A percentile compares a stretch with the other conserved stretches of the same genome.
phyloP scores from a whole-genome alignment of 495 filamentous ascomycete genomes.

The Halenospora varia region DNA sequence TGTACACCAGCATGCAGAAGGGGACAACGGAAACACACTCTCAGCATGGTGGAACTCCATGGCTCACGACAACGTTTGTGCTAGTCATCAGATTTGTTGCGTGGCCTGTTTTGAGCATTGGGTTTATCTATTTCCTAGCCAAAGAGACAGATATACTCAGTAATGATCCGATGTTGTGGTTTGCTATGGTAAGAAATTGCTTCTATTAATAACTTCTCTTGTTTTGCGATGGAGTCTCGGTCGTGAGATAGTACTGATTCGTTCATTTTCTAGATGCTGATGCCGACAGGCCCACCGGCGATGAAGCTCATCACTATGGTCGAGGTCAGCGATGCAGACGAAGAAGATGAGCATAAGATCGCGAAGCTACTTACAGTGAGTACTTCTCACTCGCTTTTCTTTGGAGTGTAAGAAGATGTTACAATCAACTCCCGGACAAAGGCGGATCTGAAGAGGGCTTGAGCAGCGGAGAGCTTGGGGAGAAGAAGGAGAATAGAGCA shows the following conservation, averaged over 20 bases:
- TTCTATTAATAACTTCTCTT: not conserved
- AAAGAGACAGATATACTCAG: constrained; percentile 50
- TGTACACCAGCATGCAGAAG: constrained; percentile 48
- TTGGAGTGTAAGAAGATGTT: too few relatives aligned
- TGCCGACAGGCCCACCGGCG: constrained; percentile 67
- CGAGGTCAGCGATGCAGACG: constrained; percentile 55
- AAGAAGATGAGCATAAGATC: constrained; percentile 63
- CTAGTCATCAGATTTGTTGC: constrained; percentile 60
- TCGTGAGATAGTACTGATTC: constrained; percentile 60
- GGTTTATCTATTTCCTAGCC: constrained; percentile 58
- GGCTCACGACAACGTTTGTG: constrained; percentile 47
- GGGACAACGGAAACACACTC: constrained; percentile 47
- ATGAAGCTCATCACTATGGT: constrained; percentile 65
- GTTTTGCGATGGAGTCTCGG: too few relatives aligned
- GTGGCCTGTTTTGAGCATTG: constrained; percentile 59
- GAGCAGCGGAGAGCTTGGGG: too few relatives aligned
- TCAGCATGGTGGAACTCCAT: constrained; percentile 38
- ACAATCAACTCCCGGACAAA: too few relatives aligned
- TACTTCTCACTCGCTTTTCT: not conserved
- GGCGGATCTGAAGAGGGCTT: too few relatives aligned
- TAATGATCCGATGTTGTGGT: constrained; percentile 71
- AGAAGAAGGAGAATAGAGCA: not conserved
- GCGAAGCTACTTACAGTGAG: constrained; percentile 58
- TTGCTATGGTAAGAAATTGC: constrained; percentile 47
- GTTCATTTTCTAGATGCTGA: constrained; percentile 48